Evolutionary conservation across 768 basidiomycete genomes (phyloP).

Genomic region (Agrocybe chaxingu): DNA sequence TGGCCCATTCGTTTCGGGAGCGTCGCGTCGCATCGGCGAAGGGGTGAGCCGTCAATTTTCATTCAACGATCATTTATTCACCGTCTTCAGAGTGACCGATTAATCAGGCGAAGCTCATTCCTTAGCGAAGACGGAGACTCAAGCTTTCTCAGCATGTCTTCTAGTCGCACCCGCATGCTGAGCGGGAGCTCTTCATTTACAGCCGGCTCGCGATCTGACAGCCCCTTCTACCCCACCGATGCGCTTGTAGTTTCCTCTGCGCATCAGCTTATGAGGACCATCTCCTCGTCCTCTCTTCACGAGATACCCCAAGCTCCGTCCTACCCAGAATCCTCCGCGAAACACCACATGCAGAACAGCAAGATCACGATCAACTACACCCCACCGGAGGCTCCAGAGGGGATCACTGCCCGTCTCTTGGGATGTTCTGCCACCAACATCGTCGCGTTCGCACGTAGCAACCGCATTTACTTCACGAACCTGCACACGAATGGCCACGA

Average conservation of each 20-base stretch:
- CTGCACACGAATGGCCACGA: conserved; percentile 29
- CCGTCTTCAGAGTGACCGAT: conserved; percentile 8
- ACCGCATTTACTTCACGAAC: conserved; percentile 53
- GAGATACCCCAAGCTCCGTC: conserved; percentile 4
- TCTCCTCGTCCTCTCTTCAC: conserved; percentile 17
- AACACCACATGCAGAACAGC: conserved; percentile 20
- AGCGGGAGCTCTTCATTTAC: conserved; percentile 26
- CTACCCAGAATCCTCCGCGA: conserved; percentile 22
- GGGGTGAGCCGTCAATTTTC: conserved; percentile 17
- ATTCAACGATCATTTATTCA: not conserved
- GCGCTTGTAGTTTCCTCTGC: conserved; percentile 2
- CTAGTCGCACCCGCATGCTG: conserved; percentile 15
- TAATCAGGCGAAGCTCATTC: conserved; percentile 1
- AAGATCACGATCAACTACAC: conserved; percentile 22
- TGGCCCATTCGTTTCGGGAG: conserved; percentile 15
- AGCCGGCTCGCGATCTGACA: conserved; percentile 11
- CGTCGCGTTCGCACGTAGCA: conserved; percentile 49
- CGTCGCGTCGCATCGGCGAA: conserved; percentile 16
- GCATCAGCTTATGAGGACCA: conserved; percentile 22
- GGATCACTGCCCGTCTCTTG: conserved; percentile 24
- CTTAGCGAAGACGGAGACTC: conserved; percentile 2
- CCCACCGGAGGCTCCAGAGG: conserved; percentile 15
- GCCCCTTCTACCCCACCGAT: conserved; percentile 5
- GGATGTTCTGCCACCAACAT: conserved; percentile 42
- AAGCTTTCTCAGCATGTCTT: conserved; percentile 13